Evolutionary conservation across 352 stramenopile genomes (phyloP).

Genomic region (Pythium dissotocum): DNA sequence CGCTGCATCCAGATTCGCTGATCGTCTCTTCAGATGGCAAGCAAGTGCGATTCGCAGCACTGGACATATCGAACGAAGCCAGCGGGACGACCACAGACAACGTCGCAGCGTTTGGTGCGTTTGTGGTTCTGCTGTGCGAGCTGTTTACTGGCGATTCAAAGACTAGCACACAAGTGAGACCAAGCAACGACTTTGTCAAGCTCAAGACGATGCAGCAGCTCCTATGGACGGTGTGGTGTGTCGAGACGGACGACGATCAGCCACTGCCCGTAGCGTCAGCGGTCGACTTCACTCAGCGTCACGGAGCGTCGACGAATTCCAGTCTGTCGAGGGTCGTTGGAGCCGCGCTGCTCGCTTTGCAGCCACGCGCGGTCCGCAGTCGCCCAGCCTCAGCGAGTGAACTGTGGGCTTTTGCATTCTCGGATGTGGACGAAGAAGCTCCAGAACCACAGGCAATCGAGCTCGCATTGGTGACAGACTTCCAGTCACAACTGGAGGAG

Average conservation of each 20-base stretch:
- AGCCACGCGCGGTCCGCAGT: background rate
- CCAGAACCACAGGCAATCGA: constrained; percentile 2
- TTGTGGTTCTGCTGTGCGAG: background rate
- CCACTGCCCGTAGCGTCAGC: background rate
- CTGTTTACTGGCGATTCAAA: background rate
- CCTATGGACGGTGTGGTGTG: constrained; percentile 9
- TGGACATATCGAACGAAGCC: background rate
- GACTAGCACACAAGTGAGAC: background rate
- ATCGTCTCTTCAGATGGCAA: constrained; percentile 33
- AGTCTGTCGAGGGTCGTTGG: background rate
- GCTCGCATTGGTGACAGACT: constrained; percentile 5
- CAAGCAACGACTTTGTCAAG: background rate
- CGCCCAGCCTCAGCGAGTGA: background rate
- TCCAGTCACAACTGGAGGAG: background rate
- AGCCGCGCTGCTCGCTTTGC: constrained; percentile 10
- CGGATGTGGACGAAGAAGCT: constrained; percentile 8
- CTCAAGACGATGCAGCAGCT: background rate
- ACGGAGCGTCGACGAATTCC: background rate
- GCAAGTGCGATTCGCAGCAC: constrained; percentile 31
- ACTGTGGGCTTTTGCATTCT: constrained; percentile 11
- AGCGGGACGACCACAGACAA: background rate
- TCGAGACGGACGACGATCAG: background rate
- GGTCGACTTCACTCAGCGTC: background rate
- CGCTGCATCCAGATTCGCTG: constrained; percentile 29
- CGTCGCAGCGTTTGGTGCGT: background rate